Evolutionary conservation across 1,284 basidiomycete genomes (phyloP), one percentile per base, ranked within the genome.

Genomic region (Ustilago crameri): DNA sequence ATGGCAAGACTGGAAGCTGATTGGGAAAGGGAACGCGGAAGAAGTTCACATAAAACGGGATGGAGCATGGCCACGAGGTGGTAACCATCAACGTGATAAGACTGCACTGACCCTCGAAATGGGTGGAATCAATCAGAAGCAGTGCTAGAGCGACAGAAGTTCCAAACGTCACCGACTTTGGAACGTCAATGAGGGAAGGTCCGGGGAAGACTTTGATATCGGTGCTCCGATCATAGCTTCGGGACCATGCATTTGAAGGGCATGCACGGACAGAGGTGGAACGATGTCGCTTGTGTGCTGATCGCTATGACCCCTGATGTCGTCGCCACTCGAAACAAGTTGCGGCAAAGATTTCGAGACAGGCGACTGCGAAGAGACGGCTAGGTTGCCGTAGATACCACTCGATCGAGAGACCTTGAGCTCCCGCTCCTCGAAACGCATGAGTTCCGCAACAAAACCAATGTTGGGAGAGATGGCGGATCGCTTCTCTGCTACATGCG

Each of bases 391-490:
- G 20, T 65, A 54, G 40, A 74, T 74, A 26, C 71, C 71, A 5
- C 57, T 59, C 1, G 62, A 65, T 38, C 59, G 63, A 9, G 43
- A 41, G 17, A 70, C 26, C 32, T 63, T 53, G 48, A 69, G 62
- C 46, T 62, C 61, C 26, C 35, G 47, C 81, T 95, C 92, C 84
- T 98, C 95, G 80, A 93, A 97, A 48, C 89, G 91, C 93, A 98
- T 97, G 42, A 98, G 87, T 84, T 97, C 95, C 14, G 92, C 93
- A 32, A 98, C 93, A 84, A 98, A 98, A 7, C 95, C 95, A 73
- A 98, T 97, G 83, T 98, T 98, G 9, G 95, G 95, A n/a, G 91
- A 93, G 74, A 97, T 94, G 71, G 91, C 92, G 72, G 91, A 91
- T 45, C 95, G 88, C 9, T 93, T 88, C 77, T 95, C 93, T 40